phyloP scores from a whole-genome alignment of 2,329 filamentous ascomycete genomes.

The Colletotrichum melonis region DNA sequence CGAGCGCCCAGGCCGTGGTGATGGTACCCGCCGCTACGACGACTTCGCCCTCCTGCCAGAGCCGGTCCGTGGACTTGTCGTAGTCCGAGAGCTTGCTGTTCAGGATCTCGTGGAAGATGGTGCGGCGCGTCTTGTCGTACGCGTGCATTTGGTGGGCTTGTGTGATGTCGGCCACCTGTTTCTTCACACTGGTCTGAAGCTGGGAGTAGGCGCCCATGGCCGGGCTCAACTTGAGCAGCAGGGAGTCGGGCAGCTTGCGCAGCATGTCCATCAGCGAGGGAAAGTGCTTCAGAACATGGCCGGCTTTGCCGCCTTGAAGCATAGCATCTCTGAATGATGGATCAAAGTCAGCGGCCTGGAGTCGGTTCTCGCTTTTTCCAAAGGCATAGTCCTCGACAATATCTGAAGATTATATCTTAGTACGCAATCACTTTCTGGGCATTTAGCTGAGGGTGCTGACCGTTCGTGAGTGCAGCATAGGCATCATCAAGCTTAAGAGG shows the following conservation, averaged over 20 bases:
- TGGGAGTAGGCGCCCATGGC: background rate
- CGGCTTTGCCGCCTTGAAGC: background rate
- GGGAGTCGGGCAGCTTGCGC: background rate
- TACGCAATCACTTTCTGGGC: no score
- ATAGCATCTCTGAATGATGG: background rate
- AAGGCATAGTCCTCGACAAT: background rate
- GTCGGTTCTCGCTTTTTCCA: background rate
- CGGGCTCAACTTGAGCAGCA: background rate
- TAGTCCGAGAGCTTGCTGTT: background rate
- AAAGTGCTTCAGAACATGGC: background rate
- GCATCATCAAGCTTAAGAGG: background rate
- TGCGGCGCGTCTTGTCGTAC: background rate
- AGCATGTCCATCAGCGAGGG: background rate
- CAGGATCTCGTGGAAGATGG: conserved; percentile 2
- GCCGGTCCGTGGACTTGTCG: background rate
- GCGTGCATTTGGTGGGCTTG: background rate
- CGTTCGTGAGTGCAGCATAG: background rate
- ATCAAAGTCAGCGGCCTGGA: background rate
- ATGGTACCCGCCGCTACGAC: background rate
- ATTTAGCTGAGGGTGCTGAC: background rate
- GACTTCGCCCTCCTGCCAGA: background rate
- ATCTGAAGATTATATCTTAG: background rate
- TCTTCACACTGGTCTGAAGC: background rate
- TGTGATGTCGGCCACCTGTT: background rate
- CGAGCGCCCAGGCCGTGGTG: background rate